A percentile compares a stretch with the other conserved stretches of the same genome.
These are phyloP conservation scores for Paecilomyces fulvus DNA, from an alignment of 2,329 filamentous ascomycete species.

Conservation along the genomic window DNA sequence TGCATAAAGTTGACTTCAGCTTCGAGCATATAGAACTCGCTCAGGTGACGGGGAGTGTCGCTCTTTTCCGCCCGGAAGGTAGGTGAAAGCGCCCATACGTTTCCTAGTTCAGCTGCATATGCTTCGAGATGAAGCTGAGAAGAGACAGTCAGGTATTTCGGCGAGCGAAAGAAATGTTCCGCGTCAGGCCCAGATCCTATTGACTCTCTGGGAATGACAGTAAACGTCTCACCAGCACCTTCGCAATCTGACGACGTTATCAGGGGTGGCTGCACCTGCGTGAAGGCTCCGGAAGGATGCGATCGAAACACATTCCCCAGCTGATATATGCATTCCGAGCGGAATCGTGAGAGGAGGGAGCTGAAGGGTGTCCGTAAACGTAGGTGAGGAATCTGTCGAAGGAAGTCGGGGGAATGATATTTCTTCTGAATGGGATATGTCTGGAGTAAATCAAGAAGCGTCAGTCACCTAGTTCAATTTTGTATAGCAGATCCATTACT, in stretches of 20 bases:
- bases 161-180: conserved; percentile 66
- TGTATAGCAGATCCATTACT: conserved; percentile 21
- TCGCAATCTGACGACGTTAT: conserved; percentile 97
- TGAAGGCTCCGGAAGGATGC: conserved; percentile 49
- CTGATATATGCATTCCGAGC: conserved; percentile 68
- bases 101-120: conserved; percentile 75
- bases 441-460: conserved; percentile 37
- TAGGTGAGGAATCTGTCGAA: conserved; percentile 81
- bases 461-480: not conserved
- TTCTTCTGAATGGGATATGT: conserved; percentile 94
- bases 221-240: conserved; percentile 90
- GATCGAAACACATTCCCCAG: conserved; percentile 66
- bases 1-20: conserved; percentile 76
- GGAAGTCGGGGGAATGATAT: conserved; percentile 80
- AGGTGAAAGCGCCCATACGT: conserved; percentile 88
- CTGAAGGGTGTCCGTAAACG: conserved; percentile 74
- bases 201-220: conserved; percentile 46
- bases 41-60: conserved; percentile 86
- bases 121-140: conserved; percentile 92
- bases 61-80: conserved; percentile 91
- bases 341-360: conserved; percentile 68
- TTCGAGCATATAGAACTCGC: conserved; percentile 98
- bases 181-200: conserved; percentile 11
- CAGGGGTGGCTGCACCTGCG: conserved; percentile 78
- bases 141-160: conserved; percentile 95